A percentile compares a stretch with the other conserved stretches of the same genome.
phyloP scores from a whole-genome alignment of 352 stramenopile genomes.

The Globisporangium alternatum region DNA sequence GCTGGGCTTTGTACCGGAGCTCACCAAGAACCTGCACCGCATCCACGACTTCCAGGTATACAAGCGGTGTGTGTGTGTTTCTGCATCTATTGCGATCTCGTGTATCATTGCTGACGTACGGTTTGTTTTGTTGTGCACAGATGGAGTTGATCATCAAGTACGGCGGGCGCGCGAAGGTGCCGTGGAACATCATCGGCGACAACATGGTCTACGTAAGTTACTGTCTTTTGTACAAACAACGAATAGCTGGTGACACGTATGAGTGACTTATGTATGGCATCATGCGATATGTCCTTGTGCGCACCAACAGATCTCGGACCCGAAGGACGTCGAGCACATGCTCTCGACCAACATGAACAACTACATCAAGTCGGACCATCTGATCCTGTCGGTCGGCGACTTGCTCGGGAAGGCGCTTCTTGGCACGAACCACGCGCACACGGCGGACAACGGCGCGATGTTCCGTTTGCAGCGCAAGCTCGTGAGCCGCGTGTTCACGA shows the following conservation, averaged over 20 bases:
- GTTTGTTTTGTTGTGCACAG: constrained; percentile 2
- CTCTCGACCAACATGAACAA: constrained; percentile 7
- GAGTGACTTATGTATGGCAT: background rate
- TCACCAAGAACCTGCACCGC: constrained; percentile 15
- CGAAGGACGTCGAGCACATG: background rate
- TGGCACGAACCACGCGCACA: constrained; percentile 53
- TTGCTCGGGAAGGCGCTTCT: constrained; percentile 69
- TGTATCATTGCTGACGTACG: constrained; percentile 27
- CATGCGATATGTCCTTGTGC: background rate
- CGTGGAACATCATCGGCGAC: background rate
- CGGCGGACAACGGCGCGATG: constrained; percentile 42
- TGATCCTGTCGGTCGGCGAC: constrained; percentile 34
- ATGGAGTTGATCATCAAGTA: background rate
- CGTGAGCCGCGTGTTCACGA: constrained; percentile 85
- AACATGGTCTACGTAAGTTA: background rate
- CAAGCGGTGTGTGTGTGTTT: background rate
- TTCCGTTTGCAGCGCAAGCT: constrained; percentile 78
- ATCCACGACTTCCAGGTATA: constrained; percentile 20
- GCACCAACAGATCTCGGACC: background rate
- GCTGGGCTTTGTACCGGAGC: constrained; percentile 12
- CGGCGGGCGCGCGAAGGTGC: background rate
- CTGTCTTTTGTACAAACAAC: background rate
- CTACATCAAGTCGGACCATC: background rate
- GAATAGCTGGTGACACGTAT: too few species aligned
- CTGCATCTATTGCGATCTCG: too few species aligned